Conservation (phyloP, 306 rosid species). For the Prunus campanulata region DNA sequence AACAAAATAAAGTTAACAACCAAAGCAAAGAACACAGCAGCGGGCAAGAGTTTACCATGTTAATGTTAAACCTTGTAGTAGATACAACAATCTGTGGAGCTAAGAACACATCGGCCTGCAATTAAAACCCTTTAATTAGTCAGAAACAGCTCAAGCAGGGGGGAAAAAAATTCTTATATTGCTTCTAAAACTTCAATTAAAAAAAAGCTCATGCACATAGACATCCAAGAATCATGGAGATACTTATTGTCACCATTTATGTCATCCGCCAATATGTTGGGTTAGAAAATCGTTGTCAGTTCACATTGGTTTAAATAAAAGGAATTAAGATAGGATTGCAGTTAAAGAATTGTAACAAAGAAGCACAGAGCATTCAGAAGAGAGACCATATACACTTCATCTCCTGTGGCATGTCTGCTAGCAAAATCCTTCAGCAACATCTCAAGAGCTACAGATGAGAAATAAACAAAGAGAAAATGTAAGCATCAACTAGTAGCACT, state of each 20-base stretch:
- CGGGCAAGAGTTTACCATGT: slow-evolving; percentile 31
- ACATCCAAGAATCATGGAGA: neutral
- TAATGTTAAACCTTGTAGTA: slow-evolving; percentile 16
- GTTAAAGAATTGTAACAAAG: neutral
- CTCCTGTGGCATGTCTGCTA: slow-evolving; percentile 38
- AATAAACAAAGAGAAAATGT: neutral
- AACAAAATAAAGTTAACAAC: neutral
- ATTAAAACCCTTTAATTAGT: slow-evolving; percentile 6
- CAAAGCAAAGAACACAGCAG: slow-evolving; percentile 1
- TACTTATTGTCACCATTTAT: neutral
- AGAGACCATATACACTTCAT: slow-evolving; percentile 39
- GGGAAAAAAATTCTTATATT: neutral
- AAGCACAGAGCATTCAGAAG: neutral
- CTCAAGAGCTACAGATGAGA: slow-evolving; percentile 41
- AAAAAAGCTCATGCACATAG: neutral
- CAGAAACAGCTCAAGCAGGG: neutral
- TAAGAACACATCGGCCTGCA: slow-evolving; percentile 46
- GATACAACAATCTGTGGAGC: slow-evolving; percentile 40
- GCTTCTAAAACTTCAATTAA: neutral
- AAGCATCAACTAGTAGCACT: neutral
- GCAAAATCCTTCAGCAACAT: slow-evolving; percentile 38
- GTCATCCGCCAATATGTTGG: neutral
- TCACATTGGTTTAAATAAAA: neutral
- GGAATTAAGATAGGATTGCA: neutral
- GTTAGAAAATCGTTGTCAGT: neutral